These are phyloP conservation scores for Panicum virgatum DNA, from an alignment of 202 grass and related monocot genomes.

Conservation along the genomic window DNA sequence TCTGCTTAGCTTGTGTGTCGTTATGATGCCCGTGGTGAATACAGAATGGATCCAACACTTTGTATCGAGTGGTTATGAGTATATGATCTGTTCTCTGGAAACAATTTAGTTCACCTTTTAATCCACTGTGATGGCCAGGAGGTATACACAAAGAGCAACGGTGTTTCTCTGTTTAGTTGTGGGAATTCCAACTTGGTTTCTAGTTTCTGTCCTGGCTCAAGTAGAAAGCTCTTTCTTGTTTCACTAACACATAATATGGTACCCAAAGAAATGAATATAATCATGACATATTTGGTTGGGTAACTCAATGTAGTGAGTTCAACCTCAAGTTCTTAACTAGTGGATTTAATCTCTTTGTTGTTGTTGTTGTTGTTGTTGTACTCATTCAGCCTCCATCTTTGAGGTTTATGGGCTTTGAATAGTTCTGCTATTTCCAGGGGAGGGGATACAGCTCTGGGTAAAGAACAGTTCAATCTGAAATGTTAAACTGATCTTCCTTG, in stretches of 20 bases:
- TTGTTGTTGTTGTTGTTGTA: too few species aligned
- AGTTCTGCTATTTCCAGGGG: neutral
- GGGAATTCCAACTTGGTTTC: neutral
- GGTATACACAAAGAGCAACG: neutral
- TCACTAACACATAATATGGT: neutral
- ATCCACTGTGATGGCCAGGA: neutral
- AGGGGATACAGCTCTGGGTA: neutral
- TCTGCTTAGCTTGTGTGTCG: neutral
- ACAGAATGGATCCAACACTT: neutral
- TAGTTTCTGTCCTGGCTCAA: neutral
- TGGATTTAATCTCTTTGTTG: neutral
- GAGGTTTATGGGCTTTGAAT: neutral
- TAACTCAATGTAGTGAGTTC: neutral
- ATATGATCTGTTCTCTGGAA: neutral
- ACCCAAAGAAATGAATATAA: neutral
- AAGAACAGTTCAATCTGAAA: neutral
- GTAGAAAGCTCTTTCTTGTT: neutral
- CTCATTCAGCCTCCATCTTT: neutral
- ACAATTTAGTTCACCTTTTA: neutral
- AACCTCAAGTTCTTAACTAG: neutral
- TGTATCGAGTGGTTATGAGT: neutral
- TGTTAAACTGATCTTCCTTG: neutral
- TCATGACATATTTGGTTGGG: neutral
- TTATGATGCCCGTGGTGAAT: neutral
- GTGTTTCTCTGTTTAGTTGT: neutral